Conservation (phyloP, 345 rosid genomes). For the Erodium maritimum region DNA sequence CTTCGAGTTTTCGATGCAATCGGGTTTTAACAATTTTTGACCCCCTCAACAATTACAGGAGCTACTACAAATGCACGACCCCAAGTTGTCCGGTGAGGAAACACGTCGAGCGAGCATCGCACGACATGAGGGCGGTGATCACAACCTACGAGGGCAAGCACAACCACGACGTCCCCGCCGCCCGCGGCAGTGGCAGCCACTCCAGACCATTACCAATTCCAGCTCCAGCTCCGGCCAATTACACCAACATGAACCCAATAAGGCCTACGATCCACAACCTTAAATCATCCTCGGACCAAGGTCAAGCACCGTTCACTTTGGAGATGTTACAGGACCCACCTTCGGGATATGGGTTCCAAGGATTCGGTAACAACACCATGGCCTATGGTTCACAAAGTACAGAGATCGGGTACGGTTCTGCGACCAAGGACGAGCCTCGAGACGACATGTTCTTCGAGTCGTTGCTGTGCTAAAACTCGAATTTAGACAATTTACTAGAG, state of each 20-base stretch:
- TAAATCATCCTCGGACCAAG: constrained; percentile 16
- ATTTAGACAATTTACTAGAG: neutral
- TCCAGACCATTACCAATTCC: constrained; percentile 24
- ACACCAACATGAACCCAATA: constrained; percentile 11
- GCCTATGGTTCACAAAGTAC: constrained; percentile 15
- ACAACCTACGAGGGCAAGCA: constrained; percentile 95
- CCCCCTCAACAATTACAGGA: no score
- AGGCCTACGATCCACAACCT: constrained; percentile 20
- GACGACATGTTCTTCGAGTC: constrained; percentile 48
- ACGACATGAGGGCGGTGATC: constrained; percentile 71
- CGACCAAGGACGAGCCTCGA: constrained; percentile 49
- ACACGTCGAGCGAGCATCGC: constrained; percentile 86
- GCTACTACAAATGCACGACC: constrained; percentile 80
- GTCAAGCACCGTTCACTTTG: constrained; percentile 23
- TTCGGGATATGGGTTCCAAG: constrained; percentile 25
- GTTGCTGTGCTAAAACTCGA: constrained; percentile 24
- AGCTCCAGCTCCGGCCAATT: constrained; percentile 3
- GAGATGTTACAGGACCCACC: constrained; percentile 32
- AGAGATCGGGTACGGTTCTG: constrained; percentile 18
- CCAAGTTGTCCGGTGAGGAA: constrained; percentile 76
- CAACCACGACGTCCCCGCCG: constrained; percentile 74
- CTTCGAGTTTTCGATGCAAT: no score
- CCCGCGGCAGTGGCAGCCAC: constrained; percentile 56
- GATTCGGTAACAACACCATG: constrained; percentile 29
- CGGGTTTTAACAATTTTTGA: no score